phyloP scores from a whole-genome alignment of 2,329 filamentous ascomycete species.

The Chalaropsis thielavioides region DNA sequence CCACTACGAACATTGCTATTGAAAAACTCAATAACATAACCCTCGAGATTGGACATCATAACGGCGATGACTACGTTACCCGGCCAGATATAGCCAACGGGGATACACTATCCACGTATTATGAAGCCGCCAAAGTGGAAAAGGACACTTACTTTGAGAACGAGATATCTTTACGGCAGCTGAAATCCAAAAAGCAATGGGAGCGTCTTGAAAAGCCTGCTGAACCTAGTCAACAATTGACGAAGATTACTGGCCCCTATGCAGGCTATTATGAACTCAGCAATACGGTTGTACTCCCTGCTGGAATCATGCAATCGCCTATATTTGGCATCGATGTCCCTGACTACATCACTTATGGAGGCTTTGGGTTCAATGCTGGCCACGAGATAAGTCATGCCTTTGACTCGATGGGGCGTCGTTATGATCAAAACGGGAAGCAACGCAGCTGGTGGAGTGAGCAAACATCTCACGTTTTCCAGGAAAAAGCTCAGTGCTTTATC shows the following conservation, averaged over 20 bases:
- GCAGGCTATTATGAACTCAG: constrained; percentile 49
- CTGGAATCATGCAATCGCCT: constrained; percentile 55
- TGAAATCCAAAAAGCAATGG: constrained; percentile 38
- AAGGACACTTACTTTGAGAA: constrained; percentile 44
- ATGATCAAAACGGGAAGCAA: constrained; percentile 49
- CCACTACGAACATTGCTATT: constrained; percentile 43
- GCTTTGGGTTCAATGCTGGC: constrained; percentile 50
- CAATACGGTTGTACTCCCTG: constrained; percentile 57
- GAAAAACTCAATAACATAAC: constrained; percentile 52
- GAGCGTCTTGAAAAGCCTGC: constrained; percentile 43
- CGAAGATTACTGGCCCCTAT: constrained; percentile 48
- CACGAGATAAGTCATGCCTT: constrained; percentile 60
- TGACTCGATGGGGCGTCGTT: constrained; percentile 50
- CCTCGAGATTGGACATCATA: constrained; percentile 55
- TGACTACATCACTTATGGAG: constrained; percentile 51
- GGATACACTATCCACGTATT: constrained; percentile 41
- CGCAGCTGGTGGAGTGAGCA: constrained; percentile 52
- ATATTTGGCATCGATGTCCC: constrained; percentile 50
- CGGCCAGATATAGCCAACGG: constrained; percentile 47
- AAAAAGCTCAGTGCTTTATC: constrained; percentile 50
- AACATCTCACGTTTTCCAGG: constrained; percentile 43
- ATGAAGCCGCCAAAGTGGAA: constrained; percentile 37
- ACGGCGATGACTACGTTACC: no score
- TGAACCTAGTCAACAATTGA: constrained; percentile 44
- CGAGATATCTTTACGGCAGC: constrained; percentile 33